Evolutionary conservation across 2,329 filamentous ascomycete genomes (phyloP), one percentile per base, ranked within the genome.

Genomic region (Cladophialophora immunda): DNA sequence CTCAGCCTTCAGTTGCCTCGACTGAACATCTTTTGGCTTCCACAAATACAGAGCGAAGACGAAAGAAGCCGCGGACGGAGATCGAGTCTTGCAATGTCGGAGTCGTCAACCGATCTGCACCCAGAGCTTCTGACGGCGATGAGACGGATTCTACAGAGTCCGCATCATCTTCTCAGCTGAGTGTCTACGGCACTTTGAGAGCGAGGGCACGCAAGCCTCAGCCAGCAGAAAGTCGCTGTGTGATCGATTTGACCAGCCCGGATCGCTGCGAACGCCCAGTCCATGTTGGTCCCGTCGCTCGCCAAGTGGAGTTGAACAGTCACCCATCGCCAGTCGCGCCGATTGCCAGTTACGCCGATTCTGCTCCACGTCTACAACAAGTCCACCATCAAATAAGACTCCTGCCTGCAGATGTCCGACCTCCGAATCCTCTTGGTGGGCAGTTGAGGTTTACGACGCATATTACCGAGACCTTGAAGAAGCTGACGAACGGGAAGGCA

Each of bases 401-500:
- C 19, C 50, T 68, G 3, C 58, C 62, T 30, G 58, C 66, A 17
- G 47, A 67, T 38, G 30, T 68, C 17, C 29, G 47, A 13, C 54
- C 55, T 17, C 68, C 63, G 5, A 19, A 62, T 27, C 60, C 68
- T 34, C 25, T 36, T 25, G 65, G 66, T 17, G 66, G 68, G 41
- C 59, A 60, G 27, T 6, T 41, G 41, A 65, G 19, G 36, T 73
- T 69, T 57, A 75, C 67, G 67, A 83, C 84, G 36, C 80, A 92
- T 50, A 76, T 92, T 47, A 90, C 90, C 0, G 77, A 79, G 11
- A 80, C 82, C 2, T 81, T 91, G 19, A 73, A 79, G 8, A 82
- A 84, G 70, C 80, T 92, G 1, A 83, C 83, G 2, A 11, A 27
- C 22, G 76, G 78, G 0, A 82, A 85, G n/a, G 79, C 86, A 29